Evolutionary conservation across 768 basidiomycete species (phyloP).

Genomic region (Tulasnella sp.): DNA sequence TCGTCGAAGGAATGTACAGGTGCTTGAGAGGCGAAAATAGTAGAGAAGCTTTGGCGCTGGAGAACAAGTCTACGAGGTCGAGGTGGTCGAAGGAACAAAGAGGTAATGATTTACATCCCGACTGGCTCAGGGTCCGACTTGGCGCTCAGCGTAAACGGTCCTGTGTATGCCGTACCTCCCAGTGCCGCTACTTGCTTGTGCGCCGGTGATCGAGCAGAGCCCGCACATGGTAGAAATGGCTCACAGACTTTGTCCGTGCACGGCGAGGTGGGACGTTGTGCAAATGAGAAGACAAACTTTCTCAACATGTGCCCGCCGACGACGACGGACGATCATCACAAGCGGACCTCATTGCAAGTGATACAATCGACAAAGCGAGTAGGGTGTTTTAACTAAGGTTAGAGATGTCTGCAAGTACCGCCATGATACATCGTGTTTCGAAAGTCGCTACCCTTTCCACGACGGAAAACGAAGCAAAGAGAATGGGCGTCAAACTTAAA

Average conservation of each 20-base stretch:
- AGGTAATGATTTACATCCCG: slow-evolving; percentile 1
- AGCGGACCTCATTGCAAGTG: neutral
- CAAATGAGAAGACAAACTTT: neutral
- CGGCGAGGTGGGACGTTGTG: neutral
- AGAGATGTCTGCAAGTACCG: neutral
- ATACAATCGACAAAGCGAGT: neutral
- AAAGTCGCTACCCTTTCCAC: neutral
- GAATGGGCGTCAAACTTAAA: neutral
- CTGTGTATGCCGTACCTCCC: neutral
- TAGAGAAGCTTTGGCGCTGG: neutral
- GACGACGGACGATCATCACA: neutral
- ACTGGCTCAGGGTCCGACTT: slow-evolving; percentile 5
- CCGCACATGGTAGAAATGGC: neutral
- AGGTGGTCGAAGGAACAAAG: neutral
- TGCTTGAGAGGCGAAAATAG: neutral
- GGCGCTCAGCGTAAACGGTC: neutral
- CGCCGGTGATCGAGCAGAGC: neutral
- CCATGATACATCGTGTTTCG: neutral
- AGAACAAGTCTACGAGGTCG: neutral
- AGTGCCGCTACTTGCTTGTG: neutral
- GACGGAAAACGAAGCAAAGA: neutral
- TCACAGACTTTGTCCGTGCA: neutral
- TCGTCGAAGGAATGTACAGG: neutral
- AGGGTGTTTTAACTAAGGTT: neutral
- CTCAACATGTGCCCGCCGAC: neutral